Evolutionary conservation across 2,329 filamentous ascomycete species (phyloP).

Genomic region (Cercospora sp.): DNA sequence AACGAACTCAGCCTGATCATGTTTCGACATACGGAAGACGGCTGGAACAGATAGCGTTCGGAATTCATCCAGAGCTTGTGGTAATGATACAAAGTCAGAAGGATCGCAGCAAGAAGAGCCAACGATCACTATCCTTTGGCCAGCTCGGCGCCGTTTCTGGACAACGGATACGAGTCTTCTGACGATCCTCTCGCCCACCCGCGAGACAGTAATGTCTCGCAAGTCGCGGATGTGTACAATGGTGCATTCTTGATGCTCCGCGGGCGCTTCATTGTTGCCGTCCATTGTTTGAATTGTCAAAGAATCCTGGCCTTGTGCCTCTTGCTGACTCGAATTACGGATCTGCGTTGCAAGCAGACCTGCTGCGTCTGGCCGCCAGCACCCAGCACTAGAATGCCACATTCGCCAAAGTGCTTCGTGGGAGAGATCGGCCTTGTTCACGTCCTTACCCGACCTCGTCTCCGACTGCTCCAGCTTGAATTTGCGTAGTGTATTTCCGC

Average conservation of each 20-base stretch:
- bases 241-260: slow-evolving; percentile 32
- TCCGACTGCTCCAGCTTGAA: not conserved
- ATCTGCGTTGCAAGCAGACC: slow-evolving; percentile 22
- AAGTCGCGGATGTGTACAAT: slow-evolving; percentile 77
- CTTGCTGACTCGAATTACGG: not conserved
- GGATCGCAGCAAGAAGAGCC: slow-evolving; percentile 66
- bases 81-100: slow-evolving; percentile 2
- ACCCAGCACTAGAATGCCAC: slow-evolving; percentile 26
- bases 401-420: slow-evolving; percentile 23
- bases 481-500: slow-evolving; percentile 2
- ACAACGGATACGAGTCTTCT: slow-evolving; percentile 69
- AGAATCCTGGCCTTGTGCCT: not conserved
- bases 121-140: slow-evolving; percentile 71
- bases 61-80: slow-evolving; percentile 45
- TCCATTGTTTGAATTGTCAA: not conserved
- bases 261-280: slow-evolving; percentile 16
- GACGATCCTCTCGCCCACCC: slow-evolving; percentile 69
- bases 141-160: slow-evolving; percentile 68
- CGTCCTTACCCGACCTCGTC: not conserved
- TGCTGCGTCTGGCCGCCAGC: slow-evolving; percentile 27
- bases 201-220: slow-evolving; percentile 69
- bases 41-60: slow-evolving; percentile 58
- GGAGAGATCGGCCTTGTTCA: slow-evolving; percentile 4
- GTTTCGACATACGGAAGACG: slow-evolving; percentile 37
- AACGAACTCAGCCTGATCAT: slow-evolving; percentile 20